These are phyloP conservation scores for Eucalyptus urophylla DNA, from an alignment of 345 rosid species.

Conservation along the genomic window DNA sequence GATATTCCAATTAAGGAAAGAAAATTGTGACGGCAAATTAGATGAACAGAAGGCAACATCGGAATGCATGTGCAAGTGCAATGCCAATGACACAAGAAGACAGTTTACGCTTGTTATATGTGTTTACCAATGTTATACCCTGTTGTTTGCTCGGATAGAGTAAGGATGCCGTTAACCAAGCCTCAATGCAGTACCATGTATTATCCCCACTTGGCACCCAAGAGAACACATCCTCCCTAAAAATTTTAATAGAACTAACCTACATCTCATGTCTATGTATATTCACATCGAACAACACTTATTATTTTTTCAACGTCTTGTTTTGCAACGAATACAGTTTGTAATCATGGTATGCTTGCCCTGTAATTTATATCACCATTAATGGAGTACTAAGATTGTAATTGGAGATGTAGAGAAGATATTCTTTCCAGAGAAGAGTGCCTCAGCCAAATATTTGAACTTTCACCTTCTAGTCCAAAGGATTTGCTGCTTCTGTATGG, in stretches of 20 bases:
- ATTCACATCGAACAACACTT: neutral
- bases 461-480: neutral
- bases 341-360: neutral
- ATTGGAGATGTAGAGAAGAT: neutral
- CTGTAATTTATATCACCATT: neutral
- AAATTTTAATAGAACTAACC: neutral
- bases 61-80: neutral
- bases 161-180: neutral
- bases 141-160: neutral
- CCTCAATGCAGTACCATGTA: neutral
- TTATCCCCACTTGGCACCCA: neutral
- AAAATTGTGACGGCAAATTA: neutral
- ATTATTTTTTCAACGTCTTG: neutral
- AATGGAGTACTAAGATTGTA: neutral
- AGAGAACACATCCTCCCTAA: neutral
- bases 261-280: neutral
- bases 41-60: neutral
- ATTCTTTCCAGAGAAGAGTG: neutral
- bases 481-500: neutral
- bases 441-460: neutral
- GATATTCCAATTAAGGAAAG: neutral
- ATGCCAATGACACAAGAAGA: neutral
- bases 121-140: neutral
- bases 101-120: neutral
- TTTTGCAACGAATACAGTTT: neutral